Evolutionary conservation across 2,329 filamentous ascomycete species (phyloP).

Genomic region (Monilinia fructicola): DNA sequence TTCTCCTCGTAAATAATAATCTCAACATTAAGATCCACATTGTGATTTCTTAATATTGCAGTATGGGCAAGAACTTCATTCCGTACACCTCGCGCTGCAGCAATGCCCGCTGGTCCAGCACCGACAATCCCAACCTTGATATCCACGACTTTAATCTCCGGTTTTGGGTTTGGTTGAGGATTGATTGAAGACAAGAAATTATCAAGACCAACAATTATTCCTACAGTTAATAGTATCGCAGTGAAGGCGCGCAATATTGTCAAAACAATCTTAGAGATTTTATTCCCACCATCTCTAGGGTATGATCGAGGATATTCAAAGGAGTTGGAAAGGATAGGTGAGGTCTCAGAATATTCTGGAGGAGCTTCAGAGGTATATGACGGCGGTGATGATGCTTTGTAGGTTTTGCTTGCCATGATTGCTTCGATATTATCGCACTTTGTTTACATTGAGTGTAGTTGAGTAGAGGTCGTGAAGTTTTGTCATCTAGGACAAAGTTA

Average conservation of each 20-base stretch:
- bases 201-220: not conserved
- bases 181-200: not conserved
- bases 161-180: too few relatives aligned
- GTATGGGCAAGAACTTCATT: not conserved
- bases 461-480: not conserved
- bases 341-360: not conserved
- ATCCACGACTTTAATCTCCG: not conserved
- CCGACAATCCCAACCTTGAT: constrained; percentile 13
- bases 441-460: not conserved
- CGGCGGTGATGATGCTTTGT: not conserved
- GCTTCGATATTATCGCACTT: not conserved
- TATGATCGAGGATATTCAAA: too few relatives aligned
- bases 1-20: constrained; percentile 19
- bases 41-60: not conserved
- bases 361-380: not conserved
- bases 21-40: constrained; percentile 5
- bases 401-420: not conserved
- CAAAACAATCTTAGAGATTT: not conserved
- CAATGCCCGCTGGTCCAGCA: constrained; percentile 14
- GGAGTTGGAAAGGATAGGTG: not conserved
- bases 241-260: not conserved
- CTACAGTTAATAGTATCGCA: not conserved
- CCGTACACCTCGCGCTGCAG: not conserved
- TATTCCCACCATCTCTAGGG: not conserved
- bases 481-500: not conserved